These are phyloP conservation scores for Aegilops longissima DNA, from an alignment of 176 grass and related monocot species.

Conservation along the genomic window DNA sequence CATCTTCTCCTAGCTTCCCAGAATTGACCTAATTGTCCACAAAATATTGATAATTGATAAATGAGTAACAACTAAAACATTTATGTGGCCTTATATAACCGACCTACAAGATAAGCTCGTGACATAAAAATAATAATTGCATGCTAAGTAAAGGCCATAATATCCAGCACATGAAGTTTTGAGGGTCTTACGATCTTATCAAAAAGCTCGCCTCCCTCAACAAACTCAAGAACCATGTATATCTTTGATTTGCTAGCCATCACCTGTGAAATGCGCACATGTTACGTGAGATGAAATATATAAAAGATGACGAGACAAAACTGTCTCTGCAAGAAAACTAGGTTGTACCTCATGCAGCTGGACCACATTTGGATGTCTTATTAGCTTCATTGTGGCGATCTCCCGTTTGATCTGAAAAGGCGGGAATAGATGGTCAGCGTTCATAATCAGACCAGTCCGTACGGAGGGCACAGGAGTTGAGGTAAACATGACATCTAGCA, in stretches of 20 bases:
- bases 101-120: background rate
- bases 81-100: background rate
- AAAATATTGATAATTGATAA: background rate
- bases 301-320: background rate
- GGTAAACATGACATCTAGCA: background rate
- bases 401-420: conserved; percentile 88
- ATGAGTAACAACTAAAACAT: conserved; percentile 9
- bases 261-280: conserved; percentile 55
- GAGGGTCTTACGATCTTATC: conserved; percentile 85
- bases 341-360: conserved; percentile 76
- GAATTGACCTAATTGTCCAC: conserved; percentile 57
- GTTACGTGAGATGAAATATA: background rate
- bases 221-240: conserved; percentile 99
- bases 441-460: background rate
- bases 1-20: conserved; percentile 78
- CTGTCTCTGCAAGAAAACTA: background rate
- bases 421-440: background rate
- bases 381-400: conserved; percentile 96
- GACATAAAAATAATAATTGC: background rate
- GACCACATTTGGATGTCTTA: conserved; percentile 94
- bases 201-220: conserved; percentile 92
- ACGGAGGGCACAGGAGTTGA: background rate
- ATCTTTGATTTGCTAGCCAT: conserved; percentile 96
- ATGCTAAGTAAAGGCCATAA: background rate
- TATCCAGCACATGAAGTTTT: background rate